A percentile compares a stretch with the other conserved stretches of the same genome.
Evolutionary conservation across 306 rosid genomes (phyloP).

Genomic region (Calophaca sinica): DNA sequence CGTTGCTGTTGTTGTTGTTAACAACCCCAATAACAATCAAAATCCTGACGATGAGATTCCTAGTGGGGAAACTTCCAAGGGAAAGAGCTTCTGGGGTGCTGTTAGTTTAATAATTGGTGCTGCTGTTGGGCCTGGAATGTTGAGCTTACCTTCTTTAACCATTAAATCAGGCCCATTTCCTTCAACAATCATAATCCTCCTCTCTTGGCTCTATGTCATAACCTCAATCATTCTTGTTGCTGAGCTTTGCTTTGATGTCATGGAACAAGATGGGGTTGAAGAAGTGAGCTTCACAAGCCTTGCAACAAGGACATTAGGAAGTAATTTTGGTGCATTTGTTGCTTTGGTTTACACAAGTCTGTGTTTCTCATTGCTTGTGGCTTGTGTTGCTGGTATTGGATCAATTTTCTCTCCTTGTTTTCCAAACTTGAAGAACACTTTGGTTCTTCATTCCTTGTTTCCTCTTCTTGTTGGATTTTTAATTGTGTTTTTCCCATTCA

Average conservation of each 20-base stretch:
- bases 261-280: constrained; percentile 59
- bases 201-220: constrained; percentile 63
- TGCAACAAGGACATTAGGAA: constrained; percentile 57
- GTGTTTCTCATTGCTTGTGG: constrained; percentile 63
- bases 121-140: constrained; percentile 69
- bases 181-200: constrained; percentile 59
- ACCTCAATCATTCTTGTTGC: constrained; percentile 68
- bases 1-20: background rate
- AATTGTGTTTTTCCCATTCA: constrained; percentile 57
- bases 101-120: constrained; percentile 62
- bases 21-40: constrained; percentile 18
- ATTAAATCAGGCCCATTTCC: constrained; percentile 64
- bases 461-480: constrained; percentile 49
- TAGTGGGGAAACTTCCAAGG: constrained; percentile 7
- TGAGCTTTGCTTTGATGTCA: constrained; percentile 61
- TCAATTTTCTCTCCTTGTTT: constrained; percentile 52
- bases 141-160: constrained; percentile 58
- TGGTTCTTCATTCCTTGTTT: constrained; percentile 51
- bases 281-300: constrained; percentile 69
- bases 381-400: constrained; percentile 68
- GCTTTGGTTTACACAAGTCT: constrained; percentile 53
- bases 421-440: constrained; percentile 40
- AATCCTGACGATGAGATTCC: constrained; percentile 1
- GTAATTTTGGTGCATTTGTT: constrained; percentile 54
- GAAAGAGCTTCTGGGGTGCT: constrained; percentile 67